Percentiles rank a stretch among this genome's conserved stretches.
Conservation (phyloP, 225 moss, liverwort and hornwort genomes). For the Takakia lepidozioides region DNA sequence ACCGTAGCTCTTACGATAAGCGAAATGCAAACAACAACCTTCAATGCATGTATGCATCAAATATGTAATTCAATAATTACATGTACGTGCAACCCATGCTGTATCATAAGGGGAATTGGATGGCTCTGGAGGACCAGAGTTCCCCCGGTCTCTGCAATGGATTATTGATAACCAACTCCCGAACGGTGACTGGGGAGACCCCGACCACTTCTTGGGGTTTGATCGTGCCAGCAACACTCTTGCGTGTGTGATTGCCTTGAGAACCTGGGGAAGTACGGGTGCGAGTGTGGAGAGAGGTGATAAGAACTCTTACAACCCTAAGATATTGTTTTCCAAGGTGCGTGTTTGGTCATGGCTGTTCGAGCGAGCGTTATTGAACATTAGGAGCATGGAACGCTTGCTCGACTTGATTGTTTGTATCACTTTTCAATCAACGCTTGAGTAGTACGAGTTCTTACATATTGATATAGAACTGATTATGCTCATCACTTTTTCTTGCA, state of each 20-base stretch:
- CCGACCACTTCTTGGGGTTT: slow-evolving; percentile 19
- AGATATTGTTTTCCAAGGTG: neutral
- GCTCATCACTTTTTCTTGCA: neutral
- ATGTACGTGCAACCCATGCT: slow-evolving; percentile 74
- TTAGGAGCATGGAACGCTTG: no score
- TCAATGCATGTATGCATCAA: no score
- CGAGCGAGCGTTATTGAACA: neutral
- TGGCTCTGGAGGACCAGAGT: slow-evolving; percentile 45
- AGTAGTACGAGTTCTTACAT: neutral
- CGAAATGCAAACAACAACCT: no score
- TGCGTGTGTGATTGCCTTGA: slow-evolving; percentile 62
- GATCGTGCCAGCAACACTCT: slow-evolving; percentile 51
- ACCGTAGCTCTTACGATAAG: slow-evolving; percentile 57
- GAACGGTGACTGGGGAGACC: slow-evolving; percentile 72
- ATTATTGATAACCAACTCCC: slow-evolving; percentile 60
- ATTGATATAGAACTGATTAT: neutral
- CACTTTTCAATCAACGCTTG: no score
- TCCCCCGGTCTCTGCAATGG: slow-evolving; percentile 55
- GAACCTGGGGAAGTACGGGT: slow-evolving; percentile 40
- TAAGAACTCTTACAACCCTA: neutral
- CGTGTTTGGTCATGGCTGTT: no score
- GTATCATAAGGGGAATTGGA: slow-evolving; percentile 47
- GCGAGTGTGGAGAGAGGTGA: slow-evolving; percentile 35
- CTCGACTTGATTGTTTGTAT: no score
- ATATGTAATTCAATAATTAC: no score